Evolutionary conservation across 2,329 filamentous ascomycete species (phyloP).

Genomic region (Pestalotiopsis fici): DNA sequence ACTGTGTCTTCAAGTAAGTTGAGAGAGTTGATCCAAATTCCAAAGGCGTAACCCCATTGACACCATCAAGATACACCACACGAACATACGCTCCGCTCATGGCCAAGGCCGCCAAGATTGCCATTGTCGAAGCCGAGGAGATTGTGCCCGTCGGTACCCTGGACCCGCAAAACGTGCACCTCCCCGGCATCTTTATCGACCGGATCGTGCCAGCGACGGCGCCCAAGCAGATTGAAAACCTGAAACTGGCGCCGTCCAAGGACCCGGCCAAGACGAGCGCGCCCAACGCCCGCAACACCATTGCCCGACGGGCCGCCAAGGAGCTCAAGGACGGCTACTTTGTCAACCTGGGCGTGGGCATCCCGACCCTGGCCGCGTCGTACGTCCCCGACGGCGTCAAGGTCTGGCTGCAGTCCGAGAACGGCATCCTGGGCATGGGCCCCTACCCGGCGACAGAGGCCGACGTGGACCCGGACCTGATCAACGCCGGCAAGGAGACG

Average conservation of each 20-base stretch:
- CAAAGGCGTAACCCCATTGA: neutral
- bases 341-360: constrained; percentile 81
- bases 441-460: constrained; percentile 70
- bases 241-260: constrained; percentile 54
- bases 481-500: constrained; percentile 88
- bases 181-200: constrained; percentile 83
- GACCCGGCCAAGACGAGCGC: constrained; percentile 41
- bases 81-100: constrained; percentile 75
- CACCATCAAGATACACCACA: constrained; percentile 63
- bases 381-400: constrained; percentile 69
- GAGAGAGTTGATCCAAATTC: too few relatives aligned
- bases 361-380: constrained; percentile 81
- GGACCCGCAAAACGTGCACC: constrained; percentile 71
- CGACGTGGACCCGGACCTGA: constrained; percentile 74
- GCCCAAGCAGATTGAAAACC: constrained; percentile 71
- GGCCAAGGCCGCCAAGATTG: constrained; percentile 77
- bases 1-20: constrained; percentile 72
- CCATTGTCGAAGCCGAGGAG: constrained; percentile 84
- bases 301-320: constrained; percentile 75
- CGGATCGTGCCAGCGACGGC: constrained; percentile 75
- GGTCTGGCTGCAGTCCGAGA: constrained; percentile 86
- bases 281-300: constrained; percentile 64
- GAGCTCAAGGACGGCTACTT: constrained; percentile 82
- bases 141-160: constrained; percentile 77
- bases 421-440: constrained; percentile 83